Evolutionary conservation across 305 asterid genomes (phyloP), one percentile per base, ranked within the genome.

Genomic region (Caryopteris hybrid): DNA sequence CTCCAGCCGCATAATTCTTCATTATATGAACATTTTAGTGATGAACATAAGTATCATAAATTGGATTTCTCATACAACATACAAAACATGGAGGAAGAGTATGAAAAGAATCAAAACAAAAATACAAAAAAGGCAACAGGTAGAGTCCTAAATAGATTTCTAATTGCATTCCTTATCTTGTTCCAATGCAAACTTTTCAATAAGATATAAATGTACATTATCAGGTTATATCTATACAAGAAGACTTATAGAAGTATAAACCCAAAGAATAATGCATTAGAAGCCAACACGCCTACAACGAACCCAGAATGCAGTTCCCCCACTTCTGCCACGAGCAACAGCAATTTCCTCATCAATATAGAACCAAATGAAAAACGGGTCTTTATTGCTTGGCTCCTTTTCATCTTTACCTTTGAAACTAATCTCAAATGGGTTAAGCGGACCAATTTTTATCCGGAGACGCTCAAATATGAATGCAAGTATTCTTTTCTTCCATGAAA

Each of bases 261-360:
- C 4, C 2, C 4, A 25, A 25, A 25, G 31, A 25, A 25, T n/a
- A n/a, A n/a, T 25, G 4, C 31, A 25, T 25, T 25, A 25, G 31
- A 1, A 33, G 33, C 51, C 61, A 23, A 82, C 55, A 10, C 85
- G 81, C 64, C 64, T 66, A 70, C 94, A 86, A 6, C 98, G 94
- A 46, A 90, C 96, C 98, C 98, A 93, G 69, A 85, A 90, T n/a
- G 97, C 97, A 53, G 98, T 92, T 38, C 97, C 95, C 13, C 98
- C 97, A 66, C 98, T 84, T 74, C 78, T 80, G 27, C 98, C 98
- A 36, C 94, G 93, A 39, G 96, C 98, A 73, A 93, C 96, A 14
- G 92, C 96, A 42, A 90, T 86, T 66, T 93, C 98, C 71, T 93
- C 96, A 23, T 93, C 98, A 13, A 93, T 71, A 50, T 90, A 93